Base-by-base conservation (phyloP, 495 filamentous ascomycete species). In the Coniosporium apollinis region DNA sequence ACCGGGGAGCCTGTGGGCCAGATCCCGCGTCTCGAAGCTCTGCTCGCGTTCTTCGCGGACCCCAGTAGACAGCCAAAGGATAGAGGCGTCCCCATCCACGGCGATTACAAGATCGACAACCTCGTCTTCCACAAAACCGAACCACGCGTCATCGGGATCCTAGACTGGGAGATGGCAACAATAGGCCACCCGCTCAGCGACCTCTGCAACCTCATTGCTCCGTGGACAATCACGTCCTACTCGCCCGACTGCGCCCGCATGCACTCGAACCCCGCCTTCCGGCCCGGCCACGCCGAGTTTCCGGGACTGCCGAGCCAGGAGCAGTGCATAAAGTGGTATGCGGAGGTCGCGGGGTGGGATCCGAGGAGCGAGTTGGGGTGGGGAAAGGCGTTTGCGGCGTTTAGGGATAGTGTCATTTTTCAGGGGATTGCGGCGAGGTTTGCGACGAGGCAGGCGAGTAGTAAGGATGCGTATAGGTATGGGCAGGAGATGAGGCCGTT, bases 21-120 rank as follows among this genome's bases (percentile, higher is more conserved):
- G 45, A 76, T 94, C 31, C 83, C 86, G 19, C 69, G 84, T 50
- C 82, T 86, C 34, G 65, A 76, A 15, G 78, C 80, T 19, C 78
- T 91, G 60, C 67, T 87, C 38, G 52, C 50, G 2, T 94, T 87
- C 60, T 94, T 96, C 48, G 52, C 48, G 22, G 63, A 77, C 56
- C 59, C 71, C 38, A 55, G 58, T 40, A 69, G 52, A 19, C 82
- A 91, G 51, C 86, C 89, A 2, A 65, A 62, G 20, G 86, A 94
- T 47, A 64, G 80, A 28, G 74, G 70, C 16, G 76, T 74, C 2
- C 62, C 93, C 16, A 73, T 97, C 19, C 89, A 97, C 47, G 89
- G 89, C 18, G 89, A 97, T 48, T 97, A 87, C 62, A 97, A 97
- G 60, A 87, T 97, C 48, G 89, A 97, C 55, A 97, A 97, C 47